phyloP scores from a whole-genome alignment of 805 yeast species.

The Candida odintsovae region DNA sequence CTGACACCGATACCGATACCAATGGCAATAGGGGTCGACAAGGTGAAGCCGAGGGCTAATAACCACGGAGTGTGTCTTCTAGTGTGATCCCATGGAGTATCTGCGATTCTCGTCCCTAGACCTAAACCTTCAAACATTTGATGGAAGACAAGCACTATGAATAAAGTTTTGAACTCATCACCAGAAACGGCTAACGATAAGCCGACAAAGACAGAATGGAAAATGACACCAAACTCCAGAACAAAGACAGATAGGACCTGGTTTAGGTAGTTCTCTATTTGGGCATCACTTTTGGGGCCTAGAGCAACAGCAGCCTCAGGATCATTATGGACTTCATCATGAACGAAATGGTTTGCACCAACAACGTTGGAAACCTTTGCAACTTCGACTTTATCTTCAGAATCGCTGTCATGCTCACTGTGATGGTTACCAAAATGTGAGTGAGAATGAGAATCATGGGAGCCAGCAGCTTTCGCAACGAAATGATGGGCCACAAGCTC shows the following conservation, averaged over 20 bases:
- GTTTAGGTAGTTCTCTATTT: conserved; percentile 44
- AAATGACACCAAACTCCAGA: conserved; percentile 73
- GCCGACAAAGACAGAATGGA: conserved; percentile 82
- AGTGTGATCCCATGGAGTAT: conserved; percentile 30
- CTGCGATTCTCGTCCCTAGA: conserved; percentile 70
- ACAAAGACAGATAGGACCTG: conserved; percentile 52
- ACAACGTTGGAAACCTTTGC: conserved; percentile 14
- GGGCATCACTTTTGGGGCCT: conserved; percentile 20
- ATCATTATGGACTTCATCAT: conserved; percentile 39
- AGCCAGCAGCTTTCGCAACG: conserved; percentile 29
- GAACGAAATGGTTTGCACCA: conserved; percentile 36
- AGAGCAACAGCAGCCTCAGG: conserved; percentile 36
- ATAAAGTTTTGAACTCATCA: conserved; percentile 64
- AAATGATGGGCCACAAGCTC: conserved; percentile 42
- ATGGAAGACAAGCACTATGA: conserved; percentile 65
- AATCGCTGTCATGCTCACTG: conserved; percentile 14
- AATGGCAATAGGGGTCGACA: conserved; percentile 69
- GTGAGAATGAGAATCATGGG: conserved; percentile 35
- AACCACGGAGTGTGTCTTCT: conserved; percentile 53
- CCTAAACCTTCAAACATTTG: conserved; percentile 87
- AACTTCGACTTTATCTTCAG: conserved; percentile 11
- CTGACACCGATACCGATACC: conserved; percentile 79
- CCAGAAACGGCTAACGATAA: conserved; percentile 74
- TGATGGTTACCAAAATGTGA: conserved; percentile 46
- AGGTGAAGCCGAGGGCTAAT: conserved; percentile 41